These are phyloP conservation scores for Vanrija pseudolonga DNA, from an alignment of 1,284 basidiomycete species.

Conservation along the genomic window DNA sequence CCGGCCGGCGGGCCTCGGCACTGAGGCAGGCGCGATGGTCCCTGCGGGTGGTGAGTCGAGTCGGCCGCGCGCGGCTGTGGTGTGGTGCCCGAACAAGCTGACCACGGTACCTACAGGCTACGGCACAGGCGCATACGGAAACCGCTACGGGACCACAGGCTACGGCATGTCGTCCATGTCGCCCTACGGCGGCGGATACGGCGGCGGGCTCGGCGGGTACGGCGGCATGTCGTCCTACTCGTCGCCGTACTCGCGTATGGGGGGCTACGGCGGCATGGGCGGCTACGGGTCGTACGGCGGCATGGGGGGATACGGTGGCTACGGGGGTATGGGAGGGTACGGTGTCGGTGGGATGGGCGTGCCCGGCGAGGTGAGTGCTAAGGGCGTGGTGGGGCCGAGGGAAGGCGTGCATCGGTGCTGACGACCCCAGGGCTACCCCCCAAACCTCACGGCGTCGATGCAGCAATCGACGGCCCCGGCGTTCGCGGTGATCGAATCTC, in stretches of 20 bases:
- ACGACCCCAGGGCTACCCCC: constrained; percentile 38
- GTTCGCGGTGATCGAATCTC: constrained; percentile 86
- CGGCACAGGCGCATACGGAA: constrained; percentile 4
- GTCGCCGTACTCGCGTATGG: constrained; percentile 48
- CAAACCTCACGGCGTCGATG: constrained; percentile 78
- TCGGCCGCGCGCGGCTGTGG: too few species aligned
- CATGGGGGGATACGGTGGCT: constrained; percentile 29
- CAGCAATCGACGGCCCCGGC: constrained; percentile 87
- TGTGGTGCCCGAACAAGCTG: too few species aligned
- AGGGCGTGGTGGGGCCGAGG: background rate
- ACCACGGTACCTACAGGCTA: background rate
- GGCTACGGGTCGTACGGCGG: constrained; percentile 26
- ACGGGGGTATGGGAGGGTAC: constrained; percentile 51
- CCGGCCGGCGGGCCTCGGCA: constrained; percentile 30
- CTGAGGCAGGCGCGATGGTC: constrained; percentile 7
- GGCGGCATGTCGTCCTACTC: constrained; percentile 28
- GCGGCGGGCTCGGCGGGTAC: constrained; percentile 26
- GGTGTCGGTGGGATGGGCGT: constrained; percentile 53
- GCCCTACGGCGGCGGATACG: constrained; percentile 22
- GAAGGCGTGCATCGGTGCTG: background rate
- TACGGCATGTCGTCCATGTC: constrained; percentile 38
- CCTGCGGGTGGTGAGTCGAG: constrained; percentile 2
- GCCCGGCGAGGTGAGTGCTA: constrained; percentile 49
- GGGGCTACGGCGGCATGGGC: constrained; percentile 48
- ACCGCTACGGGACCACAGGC: constrained; percentile 23